Percentiles rank a stretch among this genome's conserved stretches.
phyloP scores from a whole-genome alignment of 257 asterid species.

The Asclepias syriaca region DNA sequence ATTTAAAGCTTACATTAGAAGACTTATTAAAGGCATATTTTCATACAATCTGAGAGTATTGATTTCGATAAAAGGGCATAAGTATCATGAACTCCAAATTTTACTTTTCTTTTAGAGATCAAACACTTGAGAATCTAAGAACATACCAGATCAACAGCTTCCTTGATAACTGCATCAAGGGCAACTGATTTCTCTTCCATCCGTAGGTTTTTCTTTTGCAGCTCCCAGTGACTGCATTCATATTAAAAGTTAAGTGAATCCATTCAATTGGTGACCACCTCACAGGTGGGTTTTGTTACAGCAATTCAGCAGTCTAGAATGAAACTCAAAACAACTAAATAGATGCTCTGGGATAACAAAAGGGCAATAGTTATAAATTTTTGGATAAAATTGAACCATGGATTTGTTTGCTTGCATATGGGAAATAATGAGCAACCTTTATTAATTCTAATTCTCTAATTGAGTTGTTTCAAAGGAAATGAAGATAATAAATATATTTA shows the following conservation, averaged over 20 bases:
- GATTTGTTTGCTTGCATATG: background rate
- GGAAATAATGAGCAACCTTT: background rate
- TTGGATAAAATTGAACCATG: background rate
- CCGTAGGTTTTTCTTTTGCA: constrained; percentile 4
- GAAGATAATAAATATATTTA: background rate
- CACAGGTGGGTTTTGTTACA: background rate
- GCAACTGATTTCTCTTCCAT: constrained; percentile 39
- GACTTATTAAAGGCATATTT: background rate
- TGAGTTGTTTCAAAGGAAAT: background rate
- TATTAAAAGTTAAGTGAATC: no score
- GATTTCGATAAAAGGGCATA: background rate
- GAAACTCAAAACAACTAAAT: background rate
- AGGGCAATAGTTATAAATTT: background rate
- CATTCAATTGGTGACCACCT: background rate
- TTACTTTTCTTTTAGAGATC: background rate
- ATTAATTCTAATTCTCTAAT: background rate
- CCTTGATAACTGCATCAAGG: constrained; percentile 39
- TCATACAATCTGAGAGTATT: background rate
- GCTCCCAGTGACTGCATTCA: constrained; percentile 21
- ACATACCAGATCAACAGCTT: constrained; percentile 56
- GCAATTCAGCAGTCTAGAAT: background rate
- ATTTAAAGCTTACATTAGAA: background rate
- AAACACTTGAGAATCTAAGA: constrained; percentile 2
- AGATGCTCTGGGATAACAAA: background rate
- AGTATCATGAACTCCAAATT: background rate